phyloP scores from a whole-genome alignment of 805 yeast genomes.

The Spathaspora arborariae region DNA sequence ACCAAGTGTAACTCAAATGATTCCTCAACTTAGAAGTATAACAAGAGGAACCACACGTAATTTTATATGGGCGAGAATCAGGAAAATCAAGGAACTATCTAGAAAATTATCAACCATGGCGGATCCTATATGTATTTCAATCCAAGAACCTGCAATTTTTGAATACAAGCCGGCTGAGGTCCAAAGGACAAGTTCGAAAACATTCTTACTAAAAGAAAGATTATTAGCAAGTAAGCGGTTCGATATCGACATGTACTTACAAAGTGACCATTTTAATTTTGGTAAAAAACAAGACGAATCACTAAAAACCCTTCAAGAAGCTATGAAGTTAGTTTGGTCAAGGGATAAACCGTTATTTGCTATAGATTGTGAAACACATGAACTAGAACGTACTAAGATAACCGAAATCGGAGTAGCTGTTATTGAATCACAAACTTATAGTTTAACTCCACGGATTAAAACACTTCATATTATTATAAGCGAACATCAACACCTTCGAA shows the following conservation, averaged over 20 bases:
- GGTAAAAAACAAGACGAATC: conserved; percentile 7
- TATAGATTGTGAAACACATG: conserved; percentile 60
- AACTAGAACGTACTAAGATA: conserved; percentile 36
- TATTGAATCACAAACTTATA: conserved; percentile 42
- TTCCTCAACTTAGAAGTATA: too few species aligned
- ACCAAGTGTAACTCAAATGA: too few species aligned
- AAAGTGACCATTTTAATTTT: conserved; percentile 15
- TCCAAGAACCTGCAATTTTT: too few species aligned
- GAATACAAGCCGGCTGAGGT: too few species aligned
- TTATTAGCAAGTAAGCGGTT: background rate
- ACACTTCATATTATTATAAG: conserved; percentile 42
- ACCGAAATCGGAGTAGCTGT: conserved; percentile 61
- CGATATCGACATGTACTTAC: conserved; percentile 16
- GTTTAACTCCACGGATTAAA: conserved; percentile 38
- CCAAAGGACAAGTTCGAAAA: background rate
- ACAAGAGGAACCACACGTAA: too few species aligned
- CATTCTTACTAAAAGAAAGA: background rate
- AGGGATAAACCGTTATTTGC: conserved; percentile 36
- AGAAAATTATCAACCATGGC: background rate
- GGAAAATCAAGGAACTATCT: background rate
- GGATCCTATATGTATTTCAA: too few species aligned
- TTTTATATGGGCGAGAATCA: background rate
- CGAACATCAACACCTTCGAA: conserved; percentile 37
- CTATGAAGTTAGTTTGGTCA: conserved; percentile 19
- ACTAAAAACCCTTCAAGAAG: conserved; percentile 9